Evolutionary conservation across 2,329 filamentous ascomycete genomes (phyloP).

Genomic region (Diaporthe amygdali): DNA sequence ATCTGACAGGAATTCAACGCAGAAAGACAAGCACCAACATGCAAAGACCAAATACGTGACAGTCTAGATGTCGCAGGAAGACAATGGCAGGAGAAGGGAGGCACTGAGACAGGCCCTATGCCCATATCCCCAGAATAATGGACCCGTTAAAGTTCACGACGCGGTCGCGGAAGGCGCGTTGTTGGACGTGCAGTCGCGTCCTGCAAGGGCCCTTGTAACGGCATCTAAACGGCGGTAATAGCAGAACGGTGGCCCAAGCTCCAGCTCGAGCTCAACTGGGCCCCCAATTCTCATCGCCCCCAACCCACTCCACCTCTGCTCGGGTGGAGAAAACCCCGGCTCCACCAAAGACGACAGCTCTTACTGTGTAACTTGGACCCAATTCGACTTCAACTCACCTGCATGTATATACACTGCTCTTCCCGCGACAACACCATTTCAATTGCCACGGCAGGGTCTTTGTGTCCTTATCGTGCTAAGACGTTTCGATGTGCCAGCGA

Average conservation of each 20-base stretch:
- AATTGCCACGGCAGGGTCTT: too few relatives aligned
- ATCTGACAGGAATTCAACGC: background rate
- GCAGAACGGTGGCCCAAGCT: slow-evolving; percentile 1
- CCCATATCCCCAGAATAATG: background rate
- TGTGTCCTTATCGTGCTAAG: too few relatives aligned
- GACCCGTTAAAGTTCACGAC: slow-evolving; percentile 9
- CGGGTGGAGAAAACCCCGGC: background rate
- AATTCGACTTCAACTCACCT: too few relatives aligned
- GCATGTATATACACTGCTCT: too few relatives aligned
- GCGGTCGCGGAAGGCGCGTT: background rate
- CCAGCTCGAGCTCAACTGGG: background rate
- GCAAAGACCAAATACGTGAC: background rate
- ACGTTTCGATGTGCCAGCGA: too few relatives aligned
- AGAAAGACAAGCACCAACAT: background rate
- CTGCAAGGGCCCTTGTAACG: background rate
- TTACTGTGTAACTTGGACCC: background rate
- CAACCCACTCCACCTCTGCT: background rate
- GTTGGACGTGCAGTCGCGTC: slow-evolving; percentile 7
- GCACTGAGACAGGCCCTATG: background rate
- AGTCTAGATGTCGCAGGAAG: background rate
- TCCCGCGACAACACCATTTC: too few relatives aligned
- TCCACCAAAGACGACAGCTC: background rate
- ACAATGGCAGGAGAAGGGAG: background rate
- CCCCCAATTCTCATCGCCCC: background rate
- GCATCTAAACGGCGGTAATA: background rate